Evolutionary conservation across 768 basidiomycete species (phyloP).

Genomic region (Trametes villosa): DNA sequence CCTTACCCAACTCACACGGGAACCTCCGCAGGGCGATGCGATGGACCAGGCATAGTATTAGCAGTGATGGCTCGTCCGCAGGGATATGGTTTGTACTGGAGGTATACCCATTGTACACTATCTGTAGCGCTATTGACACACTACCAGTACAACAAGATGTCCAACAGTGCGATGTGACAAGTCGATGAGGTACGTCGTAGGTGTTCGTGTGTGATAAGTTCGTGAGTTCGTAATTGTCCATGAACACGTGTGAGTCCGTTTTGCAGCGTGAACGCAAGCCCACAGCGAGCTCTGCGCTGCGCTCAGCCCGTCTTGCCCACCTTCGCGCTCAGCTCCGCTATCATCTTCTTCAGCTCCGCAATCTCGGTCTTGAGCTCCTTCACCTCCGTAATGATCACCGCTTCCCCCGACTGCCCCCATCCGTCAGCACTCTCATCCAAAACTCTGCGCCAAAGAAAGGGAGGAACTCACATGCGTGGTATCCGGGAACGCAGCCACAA

Average conservation of each 20-base stretch:
- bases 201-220: neutral
- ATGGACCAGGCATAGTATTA: slow-evolving; percentile 14
- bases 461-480: slow-evolving; percentile 58
- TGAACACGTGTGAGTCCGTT: neutral
- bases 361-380: slow-evolving; percentile 52
- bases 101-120: slow-evolving; percentile 18
- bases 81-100: neutral
- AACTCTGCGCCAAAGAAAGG: neutral
- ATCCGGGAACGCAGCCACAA: slow-evolving; percentile 76
- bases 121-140: slow-evolving; percentile 16
- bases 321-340: slow-evolving; percentile 34
- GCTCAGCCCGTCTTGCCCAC: neutral
- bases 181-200: neutral
- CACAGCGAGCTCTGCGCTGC: too few species aligned
- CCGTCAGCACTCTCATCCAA: neutral
- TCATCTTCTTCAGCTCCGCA: slow-evolving; percentile 40
- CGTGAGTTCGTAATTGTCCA: neutral
- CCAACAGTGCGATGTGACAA: too few species aligned
- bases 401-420: slow-evolving; percentile 65
- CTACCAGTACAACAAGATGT: neutral
- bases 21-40: slow-evolving; percentile 19
- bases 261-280: neutral
- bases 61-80: neutral
- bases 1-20: slow-evolving; percentile 56
- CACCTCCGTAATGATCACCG: slow-evolving; percentile 67